Evolutionary conservation across 805 yeast species (phyloP).

Genomic region (Ogataea saltuana): DNA sequence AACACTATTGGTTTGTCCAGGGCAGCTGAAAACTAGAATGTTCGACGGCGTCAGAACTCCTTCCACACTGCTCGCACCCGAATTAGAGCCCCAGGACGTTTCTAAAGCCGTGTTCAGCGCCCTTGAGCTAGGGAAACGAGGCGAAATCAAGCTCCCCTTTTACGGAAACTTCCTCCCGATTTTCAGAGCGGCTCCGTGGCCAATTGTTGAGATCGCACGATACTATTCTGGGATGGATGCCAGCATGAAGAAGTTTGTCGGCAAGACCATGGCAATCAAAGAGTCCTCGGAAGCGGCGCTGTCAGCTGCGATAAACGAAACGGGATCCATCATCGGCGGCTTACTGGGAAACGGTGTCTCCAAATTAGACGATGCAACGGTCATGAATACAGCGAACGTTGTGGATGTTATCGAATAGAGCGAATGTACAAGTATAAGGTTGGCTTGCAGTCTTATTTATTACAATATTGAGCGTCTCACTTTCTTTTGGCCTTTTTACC

Average conservation of each 20-base stretch:
- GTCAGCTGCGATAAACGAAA: constrained; percentile 22
- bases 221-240: constrained; percentile 68
- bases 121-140: constrained; percentile 59
- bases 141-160: constrained; percentile 71
- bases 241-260: constrained; percentile 37
- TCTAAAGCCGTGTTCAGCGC: constrained; percentile 60
- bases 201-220: constrained; percentile 55
- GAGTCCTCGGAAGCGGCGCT: constrained; percentile 21
- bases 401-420: constrained; percentile 1
- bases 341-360: constrained; percentile 13
- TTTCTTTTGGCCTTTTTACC: constrained; percentile 21
- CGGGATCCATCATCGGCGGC: constrained; percentile 25
- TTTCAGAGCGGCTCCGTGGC: constrained; percentile 73
- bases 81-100: constrained; percentile 64
- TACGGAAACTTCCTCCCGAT: constrained; percentile 77
- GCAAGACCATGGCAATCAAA: constrained; percentile 21
- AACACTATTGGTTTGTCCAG: constrained; percentile 81
- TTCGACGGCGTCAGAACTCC: constrained; percentile 77
- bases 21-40: constrained; percentile 78
- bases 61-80: constrained; percentile 75
- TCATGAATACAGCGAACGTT: not conserved
- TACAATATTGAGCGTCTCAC: not conserved
- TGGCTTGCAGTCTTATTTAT: not conserved
- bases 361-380: constrained; percentile 11
- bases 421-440: not conserved